Percentiles rank a stretch among this genome's conserved stretches.
Evolutionary conservation across 805 yeast genomes (phyloP).

Genomic region (Teunomyces cretensis): DNA sequence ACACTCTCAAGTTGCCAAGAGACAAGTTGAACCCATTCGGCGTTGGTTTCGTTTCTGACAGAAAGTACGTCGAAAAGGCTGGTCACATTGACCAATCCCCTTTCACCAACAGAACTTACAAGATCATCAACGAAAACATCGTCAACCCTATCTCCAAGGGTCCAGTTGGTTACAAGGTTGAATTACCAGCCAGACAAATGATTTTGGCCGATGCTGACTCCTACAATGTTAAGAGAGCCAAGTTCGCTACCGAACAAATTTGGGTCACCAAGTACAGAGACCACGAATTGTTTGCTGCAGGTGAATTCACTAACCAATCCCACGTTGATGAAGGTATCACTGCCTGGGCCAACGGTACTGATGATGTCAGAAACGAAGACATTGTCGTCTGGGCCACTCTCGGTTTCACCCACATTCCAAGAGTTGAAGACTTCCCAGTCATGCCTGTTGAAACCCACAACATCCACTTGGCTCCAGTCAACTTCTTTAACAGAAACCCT

Average conservation of each 20-base stretch:
- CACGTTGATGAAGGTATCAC: slow-evolving; percentile 67
- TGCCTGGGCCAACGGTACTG: slow-evolving; percentile 67
- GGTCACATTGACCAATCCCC: slow-evolving; percentile 74
- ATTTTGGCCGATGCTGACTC: slow-evolving; percentile 64
- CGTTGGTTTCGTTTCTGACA: slow-evolving; percentile 65
- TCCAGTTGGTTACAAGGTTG: slow-evolving; percentile 76
- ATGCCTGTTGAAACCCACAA: slow-evolving; percentile 80
- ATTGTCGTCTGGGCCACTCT: slow-evolving; percentile 79
- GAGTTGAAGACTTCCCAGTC: slow-evolving; percentile 85
- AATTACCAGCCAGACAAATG: slow-evolving; percentile 75
- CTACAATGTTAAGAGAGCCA: slow-evolving; percentile 68
- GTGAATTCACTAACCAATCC: slow-evolving; percentile 85
- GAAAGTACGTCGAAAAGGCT: slow-evolving; percentile 66
- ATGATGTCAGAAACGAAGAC: slow-evolving; percentile 70
- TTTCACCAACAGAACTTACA: slow-evolving; percentile 69
- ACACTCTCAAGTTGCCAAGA: slow-evolving; percentile 59
- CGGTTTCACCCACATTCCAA: slow-evolving; percentile 79
- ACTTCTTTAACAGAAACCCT: slow-evolving; percentile 77
- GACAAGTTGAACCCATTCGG: slow-evolving; percentile 62
- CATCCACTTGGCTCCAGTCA: slow-evolving; percentile 65
- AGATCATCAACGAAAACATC: slow-evolving; percentile 70
- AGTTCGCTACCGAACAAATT: slow-evolving; percentile 71
- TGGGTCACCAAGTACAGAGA: slow-evolving; percentile 82
- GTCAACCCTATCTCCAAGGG: slow-evolving; percentile 67
- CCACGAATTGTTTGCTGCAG: slow-evolving; percentile 73